Evolutionary conservation across 768 basidiomycete genomes (phyloP).

Genomic region (Kondoa malvinella): DNA sequence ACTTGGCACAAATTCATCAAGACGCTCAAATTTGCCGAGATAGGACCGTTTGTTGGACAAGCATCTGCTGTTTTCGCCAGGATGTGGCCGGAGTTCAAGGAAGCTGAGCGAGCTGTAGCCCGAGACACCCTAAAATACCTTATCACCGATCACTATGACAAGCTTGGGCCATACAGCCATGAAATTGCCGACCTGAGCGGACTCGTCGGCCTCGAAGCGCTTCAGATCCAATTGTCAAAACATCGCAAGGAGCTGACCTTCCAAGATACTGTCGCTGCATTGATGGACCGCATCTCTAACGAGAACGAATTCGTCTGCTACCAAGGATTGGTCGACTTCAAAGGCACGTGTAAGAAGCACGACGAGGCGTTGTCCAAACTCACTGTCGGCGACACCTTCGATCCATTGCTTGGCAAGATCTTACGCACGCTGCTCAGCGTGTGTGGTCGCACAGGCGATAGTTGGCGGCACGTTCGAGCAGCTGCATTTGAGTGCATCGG

Average conservation of each 20-base stretch:
- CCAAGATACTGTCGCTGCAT: conserved; percentile 43
- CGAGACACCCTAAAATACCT: conserved; percentile 50
- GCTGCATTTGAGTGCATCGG: conserved; percentile 81
- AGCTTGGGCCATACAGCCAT: conserved; percentile 44
- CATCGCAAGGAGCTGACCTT: conserved; percentile 41
- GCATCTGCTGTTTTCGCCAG: conserved; percentile 70
- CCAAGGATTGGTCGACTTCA: conserved; percentile 60
- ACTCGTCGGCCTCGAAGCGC: conserved; percentile 42
- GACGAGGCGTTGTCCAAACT: neutral
- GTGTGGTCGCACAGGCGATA: conserved; percentile 63
- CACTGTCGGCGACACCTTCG: conserved; percentile 72
- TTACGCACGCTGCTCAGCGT: conserved; percentile 50
- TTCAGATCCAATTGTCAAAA: conserved; percentile 25
- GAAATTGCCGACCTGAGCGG: conserved; percentile 63
- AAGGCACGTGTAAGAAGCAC: conserved; percentile 35
- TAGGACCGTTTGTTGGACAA: conserved; percentile 67
- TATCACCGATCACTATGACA: conserved; percentile 45
- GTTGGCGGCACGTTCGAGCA: conserved; percentile 47
- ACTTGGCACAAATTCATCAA: conserved; percentile 65
- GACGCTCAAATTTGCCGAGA: conserved; percentile 48
- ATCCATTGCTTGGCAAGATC: conserved; percentile 52
- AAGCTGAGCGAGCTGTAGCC: conserved; percentile 41
- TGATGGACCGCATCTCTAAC: conserved; percentile 55
- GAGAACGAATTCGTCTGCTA: conserved; percentile 64
- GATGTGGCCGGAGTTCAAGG: conserved; percentile 52